Evolutionary conservation across 495 filamentous ascomycete species (phyloP).

Genomic region (Penicillium pulvis): DNA sequence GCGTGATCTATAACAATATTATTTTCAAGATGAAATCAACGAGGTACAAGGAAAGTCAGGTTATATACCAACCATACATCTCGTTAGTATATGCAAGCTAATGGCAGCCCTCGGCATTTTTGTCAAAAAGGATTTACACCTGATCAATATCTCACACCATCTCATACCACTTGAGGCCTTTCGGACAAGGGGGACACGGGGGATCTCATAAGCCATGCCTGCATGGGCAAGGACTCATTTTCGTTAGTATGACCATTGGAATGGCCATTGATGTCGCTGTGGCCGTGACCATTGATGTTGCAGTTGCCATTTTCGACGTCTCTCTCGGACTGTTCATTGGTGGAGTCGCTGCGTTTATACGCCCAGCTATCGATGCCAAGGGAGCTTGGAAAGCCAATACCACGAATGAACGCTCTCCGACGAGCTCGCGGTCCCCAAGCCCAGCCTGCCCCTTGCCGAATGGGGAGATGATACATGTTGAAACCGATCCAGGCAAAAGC

Average conservation of each 20-base stretch:
- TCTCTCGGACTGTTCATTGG: not conserved
- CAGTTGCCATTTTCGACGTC: not conserved
- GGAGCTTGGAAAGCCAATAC: slow-evolving; percentile 57
- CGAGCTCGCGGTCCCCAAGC: slow-evolving; percentile 49
- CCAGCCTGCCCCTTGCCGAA: slow-evolving; percentile 60
- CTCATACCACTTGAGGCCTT: not conserved
- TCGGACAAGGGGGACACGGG: not conserved
- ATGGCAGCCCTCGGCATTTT: not conserved
- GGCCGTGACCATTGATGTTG: not conserved
- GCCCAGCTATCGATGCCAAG: slow-evolving; percentile 41
- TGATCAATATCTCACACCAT: not conserved
- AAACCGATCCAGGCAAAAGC: slow-evolving; percentile 58
- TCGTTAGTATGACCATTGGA: not conserved
- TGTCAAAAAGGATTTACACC: not conserved
- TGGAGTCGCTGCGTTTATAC: slow-evolving; percentile 3
- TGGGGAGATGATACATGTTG: slow-evolving; percentile 69
- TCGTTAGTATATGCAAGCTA: not conserved
- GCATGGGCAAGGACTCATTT: not conserved
- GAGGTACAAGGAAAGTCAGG: too few species aligned
- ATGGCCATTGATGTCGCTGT: not conserved
- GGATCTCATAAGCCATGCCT: not conserved
- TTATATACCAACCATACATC: not conserved
- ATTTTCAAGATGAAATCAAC: too few species aligned
- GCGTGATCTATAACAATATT: too few species aligned
- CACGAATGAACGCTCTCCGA: slow-evolving; percentile 57